Conservation (phyloP, 257 asterid species). For the Mitragyna speciosa region DNA sequence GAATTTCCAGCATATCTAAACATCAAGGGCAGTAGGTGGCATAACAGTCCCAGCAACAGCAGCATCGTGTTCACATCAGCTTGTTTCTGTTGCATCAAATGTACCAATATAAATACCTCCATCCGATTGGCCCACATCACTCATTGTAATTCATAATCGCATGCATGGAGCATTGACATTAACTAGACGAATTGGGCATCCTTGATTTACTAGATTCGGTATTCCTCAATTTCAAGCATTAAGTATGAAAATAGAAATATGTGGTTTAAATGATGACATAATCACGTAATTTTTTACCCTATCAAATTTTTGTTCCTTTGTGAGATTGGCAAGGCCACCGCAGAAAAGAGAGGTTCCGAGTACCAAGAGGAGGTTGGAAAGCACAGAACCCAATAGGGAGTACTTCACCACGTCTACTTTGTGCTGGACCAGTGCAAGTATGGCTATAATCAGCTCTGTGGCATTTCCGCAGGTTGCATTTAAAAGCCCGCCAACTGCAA, state of each 20-base stretch:
- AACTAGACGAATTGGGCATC: not conserved
- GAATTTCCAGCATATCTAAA: constrained; percentile 41
- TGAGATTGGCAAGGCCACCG: constrained; percentile 75
- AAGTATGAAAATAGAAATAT: not conserved
- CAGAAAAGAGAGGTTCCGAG: constrained; percentile 91
- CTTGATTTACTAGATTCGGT: not conserved
- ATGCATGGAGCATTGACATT: not conserved
- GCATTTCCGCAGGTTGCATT: constrained; percentile 99
- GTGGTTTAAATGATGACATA: not conserved
- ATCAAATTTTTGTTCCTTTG: constrained; percentile 63
- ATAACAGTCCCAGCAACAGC: constrained; percentile 65
- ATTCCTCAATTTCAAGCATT: too few species aligned
- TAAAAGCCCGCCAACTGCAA: constrained; percentile 90
- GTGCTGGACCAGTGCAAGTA: constrained; percentile 62
- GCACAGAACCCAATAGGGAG: constrained; percentile 82
- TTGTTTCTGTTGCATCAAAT: constrained; percentile 55
- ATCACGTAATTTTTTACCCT: constrained; percentile 40
- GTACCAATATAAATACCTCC: not conserved
- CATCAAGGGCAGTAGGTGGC: constrained; percentile 70
- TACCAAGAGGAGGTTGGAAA: constrained; percentile 91
- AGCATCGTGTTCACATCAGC: constrained; percentile 75
- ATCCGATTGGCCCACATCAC: too few species aligned
- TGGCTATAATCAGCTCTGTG: constrained; percentile 82
- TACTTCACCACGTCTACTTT: constrained; percentile 81
- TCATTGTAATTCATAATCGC: too few species aligned